Base-by-base conservation (phyloP, 164 flowering plant genomes). In the Vitis riparia region DNA sequence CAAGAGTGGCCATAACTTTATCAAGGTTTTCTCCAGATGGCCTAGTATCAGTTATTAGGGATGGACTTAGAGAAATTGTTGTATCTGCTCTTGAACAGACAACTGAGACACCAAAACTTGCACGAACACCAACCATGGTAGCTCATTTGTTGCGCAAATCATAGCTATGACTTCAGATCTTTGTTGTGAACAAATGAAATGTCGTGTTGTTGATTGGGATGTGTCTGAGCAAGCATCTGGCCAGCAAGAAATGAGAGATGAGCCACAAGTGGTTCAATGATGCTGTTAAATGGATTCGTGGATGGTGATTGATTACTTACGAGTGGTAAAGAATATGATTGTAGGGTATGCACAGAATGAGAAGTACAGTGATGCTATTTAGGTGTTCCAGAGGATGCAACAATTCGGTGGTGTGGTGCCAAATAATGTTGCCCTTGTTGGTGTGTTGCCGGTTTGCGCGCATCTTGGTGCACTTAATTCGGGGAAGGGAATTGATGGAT, bases 41-140 rank as follows among this genome's bases (percentile, higher is more conserved):
- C 64, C 79, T 96, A 29, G 97, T 93, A 67, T 91, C 99, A 63
- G 78, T 83, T 60, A 87, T 93, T 68, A 84, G 87, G 77, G 99
- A 96, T 80, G 99, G 99, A 9, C 99, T 98, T 71, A 98, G 99
- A 75, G 99, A 96, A 82, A 87, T 91, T 71, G 99, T 92, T 78
- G 89, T 96, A 27, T 71, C 79, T 75, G 83, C 94, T 65, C 89
- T 96, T 63, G 98, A 96, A 56, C 98, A 85, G 79, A 91, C 95
- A 52, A 93, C 99, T 17, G 99, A 96, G 78, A 96, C 99, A 53
- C 99, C 99, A 68, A 68, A 96, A 78, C 97, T 96, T 76, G 99
- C 91, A 13, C 92, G 98, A 98, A 96, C 99, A 67, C 93, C 99
- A 59, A 98, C 99, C 62, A 96, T 96, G 99, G 98, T 98, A 55